Evolutionary conservation across 1,139 yeast genomes (phyloP), one percentile per base, ranked within the genome.

Genomic region (Saccharomycopsis hybrid): DNA sequence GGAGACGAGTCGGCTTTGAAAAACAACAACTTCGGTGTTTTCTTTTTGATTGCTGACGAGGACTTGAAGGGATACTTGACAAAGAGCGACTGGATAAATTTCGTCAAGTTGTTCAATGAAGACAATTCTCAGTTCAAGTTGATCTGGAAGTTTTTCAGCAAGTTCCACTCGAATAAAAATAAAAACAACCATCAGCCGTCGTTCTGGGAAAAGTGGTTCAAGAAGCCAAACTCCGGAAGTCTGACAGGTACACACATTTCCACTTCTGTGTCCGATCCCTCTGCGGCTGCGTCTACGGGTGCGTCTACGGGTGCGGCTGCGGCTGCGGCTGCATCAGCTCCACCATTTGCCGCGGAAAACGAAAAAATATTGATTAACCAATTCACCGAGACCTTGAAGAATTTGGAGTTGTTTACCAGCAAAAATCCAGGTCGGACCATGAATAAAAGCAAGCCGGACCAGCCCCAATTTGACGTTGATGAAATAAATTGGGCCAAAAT

Each of bases 21-120:
- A 29, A n/a, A 32, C 8, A 44, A 35, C 33, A n/a, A n/a, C n/a
- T 44, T 13, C 27, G 46, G 42, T n/a, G 18, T 44, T 44, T 44
- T 44, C 41, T 84, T 80, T 60, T 70, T 82, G 50, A 74, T 83
- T 39, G 80, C 87, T 29, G 92, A 84, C 62, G 71, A 72, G 51
- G 73, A 74, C 42, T 71, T 72, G 53, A 82, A 82, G 59, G 90
- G 90, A 1, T 82, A 72, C 57, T 67, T 84, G 46, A 73, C 74
- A 41, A 74, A 78, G 45, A 61, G 65, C 11, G 89, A 85, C 58
- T 85, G 86, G 77, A 65, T 76, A 40, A 68, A 70, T 37, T 80
- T 84, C 60, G 74, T 80, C 55, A 66, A 72, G 49, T 71, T 80
- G 36, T 68, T 84, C 54, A 74, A 79, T 43, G 68, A 74, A 44